These are phyloP conservation scores for Pseudocercospora macadamiae DNA, from an alignment of 2,329 filamentous ascomycete genomes.

Conservation along the genomic window DNA sequence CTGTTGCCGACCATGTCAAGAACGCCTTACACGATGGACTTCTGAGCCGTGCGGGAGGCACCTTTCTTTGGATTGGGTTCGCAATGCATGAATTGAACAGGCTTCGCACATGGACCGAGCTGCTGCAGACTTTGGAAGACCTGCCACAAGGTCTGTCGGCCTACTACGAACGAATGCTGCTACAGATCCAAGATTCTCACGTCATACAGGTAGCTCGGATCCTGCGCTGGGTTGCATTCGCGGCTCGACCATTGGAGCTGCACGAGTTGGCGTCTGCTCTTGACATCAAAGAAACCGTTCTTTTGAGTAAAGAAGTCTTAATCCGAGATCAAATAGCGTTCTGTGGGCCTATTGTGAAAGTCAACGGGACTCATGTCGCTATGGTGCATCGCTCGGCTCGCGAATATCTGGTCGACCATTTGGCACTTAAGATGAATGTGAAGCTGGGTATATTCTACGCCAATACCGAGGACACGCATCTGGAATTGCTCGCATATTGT, in stretches of 20 bases:
- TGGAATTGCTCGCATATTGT: no score
- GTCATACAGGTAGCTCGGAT: background rate
- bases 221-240: background rate
- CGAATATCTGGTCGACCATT: background rate
- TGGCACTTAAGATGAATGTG: background rate
- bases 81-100: background rate
- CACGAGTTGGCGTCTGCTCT: background rate
- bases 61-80: slow-evolving; percentile 5
- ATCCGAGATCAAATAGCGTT: background rate
- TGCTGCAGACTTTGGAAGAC: background rate
- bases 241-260: background rate
- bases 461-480: no score
- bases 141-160: background rate
- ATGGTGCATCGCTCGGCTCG: background rate
- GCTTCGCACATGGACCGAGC: background rate
- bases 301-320: background rate
- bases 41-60: background rate
- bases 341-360: background rate
- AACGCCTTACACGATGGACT: no score
- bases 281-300: background rate
- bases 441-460: no score
- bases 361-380: background rate
- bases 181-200: background rate
- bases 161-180: background rate
- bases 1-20: no score